Evolutionary conservation across 2,329 filamentous ascomycete genomes (phyloP), one percentile per base, ranked within the genome.

Genomic region (Xylaria polymorpha): DNA sequence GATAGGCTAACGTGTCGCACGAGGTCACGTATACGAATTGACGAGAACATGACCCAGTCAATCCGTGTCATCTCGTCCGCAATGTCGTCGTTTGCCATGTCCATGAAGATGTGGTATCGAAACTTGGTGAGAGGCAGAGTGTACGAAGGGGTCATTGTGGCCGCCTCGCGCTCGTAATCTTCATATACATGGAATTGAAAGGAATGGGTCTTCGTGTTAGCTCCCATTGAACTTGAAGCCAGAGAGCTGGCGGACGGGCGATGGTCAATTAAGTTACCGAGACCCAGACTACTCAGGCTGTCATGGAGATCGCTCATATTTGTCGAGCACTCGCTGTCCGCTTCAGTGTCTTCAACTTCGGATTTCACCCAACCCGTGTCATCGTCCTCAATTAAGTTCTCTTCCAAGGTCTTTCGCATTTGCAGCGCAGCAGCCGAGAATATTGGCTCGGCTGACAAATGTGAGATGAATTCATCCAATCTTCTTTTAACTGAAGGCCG

Each of bases 31-130:
- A 97, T 92, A 32, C 94, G 90, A 70, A 98, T 97, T 0, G 94
- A 94, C 61, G 93, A 97, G 80, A 98, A 98, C 92, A 98, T 96
- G 79, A 97, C 90, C 95, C 95, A 98, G 81, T 99, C 96, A 64
- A 99, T 97, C 69, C 95, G 88, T 4, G 96, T 98, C 76, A 99
- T 87, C 80, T 99, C 96, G 68, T 92, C 91, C 18, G 95, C 95
- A 73, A 98, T 91, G 58, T 94, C 89, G 70, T 97, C 93, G 62
- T 97, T 92, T 0, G 92, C 86, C 29, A 91, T 91, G 43, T 93
- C 92, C 91, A 98, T 97, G 73, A 98, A 92, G 61, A 92, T 89
- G 73, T 94, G 93, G 85, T 96, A 99, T 69, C 96, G 92, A 50
- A 91, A 85, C 80, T 98, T 98, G 74, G 90, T 92, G 70, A 97